Base-by-base conservation (phyloP, 352 stramenopile species). In the Globisporangium barbulae region DNA sequence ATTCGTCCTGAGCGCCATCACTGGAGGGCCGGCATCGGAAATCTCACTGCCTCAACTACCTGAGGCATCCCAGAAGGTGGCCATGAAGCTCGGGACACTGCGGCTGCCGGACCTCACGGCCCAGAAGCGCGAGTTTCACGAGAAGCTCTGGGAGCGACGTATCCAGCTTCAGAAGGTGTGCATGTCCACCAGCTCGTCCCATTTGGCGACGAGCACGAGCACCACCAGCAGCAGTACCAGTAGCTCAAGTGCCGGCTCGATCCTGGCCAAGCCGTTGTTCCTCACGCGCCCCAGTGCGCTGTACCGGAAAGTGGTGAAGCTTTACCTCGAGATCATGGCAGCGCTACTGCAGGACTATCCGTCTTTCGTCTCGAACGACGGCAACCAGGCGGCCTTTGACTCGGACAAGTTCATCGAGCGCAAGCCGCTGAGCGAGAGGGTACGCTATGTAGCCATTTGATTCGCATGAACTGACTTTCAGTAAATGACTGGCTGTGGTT, bases 141-240 rank as follows among this genome's bases (percentile, higher is more conserved):
- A 78, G n/a, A 70, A 65, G 37, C 53, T 86, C 6, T 81, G 73
- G 74, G 74, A 83, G 7, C 74, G 77, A 5, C 74, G 77, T 8
- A 73, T 83, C 33, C 71, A 79, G 15, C 61, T 86, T 1, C 77
- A 86, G 65, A 83, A 86, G 62, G 67, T 68, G 56, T 75, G 70
- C 41, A 66, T 83, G 57, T 59, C 58, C 39, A 41, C n/a, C 52
- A 22, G 41, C 9, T 7, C 41, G 41, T n/a, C 41, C 41, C 41
- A 48, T 8, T 44, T 63, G 12, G 35, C 59, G 4, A 53, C 21
- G 31, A 31, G 19, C 6, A 13, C 30, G 5, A 21, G 19, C 1
- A 41, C 1, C 3, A 70, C 7, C 45, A 37, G 1, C 62, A 50
- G 13, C 3, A 39, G 19, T 22, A 70, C 13, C 47, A 39, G 2